These are phyloP conservation scores for Boletus eberwhitei DNA, from an alignment of 768 basidiomycete species.

Conservation along the genomic window DNA sequence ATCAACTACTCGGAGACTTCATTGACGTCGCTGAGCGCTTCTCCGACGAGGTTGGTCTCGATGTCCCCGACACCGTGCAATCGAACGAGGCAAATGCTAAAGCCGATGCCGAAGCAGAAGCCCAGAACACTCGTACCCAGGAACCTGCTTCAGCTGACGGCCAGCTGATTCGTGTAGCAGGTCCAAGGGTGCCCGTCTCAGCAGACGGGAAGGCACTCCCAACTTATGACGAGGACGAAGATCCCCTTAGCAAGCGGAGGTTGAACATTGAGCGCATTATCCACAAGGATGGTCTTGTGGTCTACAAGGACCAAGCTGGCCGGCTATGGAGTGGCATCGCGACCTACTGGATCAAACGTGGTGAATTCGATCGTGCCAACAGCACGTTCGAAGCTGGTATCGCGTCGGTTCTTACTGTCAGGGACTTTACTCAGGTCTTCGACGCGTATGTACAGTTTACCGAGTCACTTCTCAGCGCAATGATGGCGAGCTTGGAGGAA, in stretches of 20 bases:
- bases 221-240: conserved; percentile 78
- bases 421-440: conserved; percentile 97
- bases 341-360: conserved; percentile 98
- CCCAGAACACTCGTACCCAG: conserved; percentile 25
- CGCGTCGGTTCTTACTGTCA: conserved; percentile 79
- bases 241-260: conserved; percentile 63
- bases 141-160: conserved; percentile 52
- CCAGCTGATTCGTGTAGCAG: conserved; percentile 68
- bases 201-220: conserved; percentile 48
- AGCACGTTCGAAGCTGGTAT: conserved; percentile 87
- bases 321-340: conserved; percentile 94
- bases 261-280: conserved; percentile 88
- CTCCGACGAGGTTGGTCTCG: conserved; percentile 90
- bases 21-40: conserved; percentile 87
- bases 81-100: conserved; percentile 51
- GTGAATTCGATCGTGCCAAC: conserved; percentile 89
- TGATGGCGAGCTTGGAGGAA: conserved; percentile 83
- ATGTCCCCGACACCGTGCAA: conserved; percentile 66
- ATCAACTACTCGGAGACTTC: conserved; percentile 90
- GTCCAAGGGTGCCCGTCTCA: conserved; percentile 54
- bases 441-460: conserved; percentile 95
- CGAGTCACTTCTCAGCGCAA: conserved; percentile 81
- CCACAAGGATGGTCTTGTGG: conserved; percentile 75
- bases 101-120: conserved; percentile 44
- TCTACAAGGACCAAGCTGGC: conserved; percentile 97